Evolutionary conservation across 768 basidiomycete species (phyloP), one percentile per base, ranked within the genome.

Genomic region (Termitomyces sp.): DNA sequence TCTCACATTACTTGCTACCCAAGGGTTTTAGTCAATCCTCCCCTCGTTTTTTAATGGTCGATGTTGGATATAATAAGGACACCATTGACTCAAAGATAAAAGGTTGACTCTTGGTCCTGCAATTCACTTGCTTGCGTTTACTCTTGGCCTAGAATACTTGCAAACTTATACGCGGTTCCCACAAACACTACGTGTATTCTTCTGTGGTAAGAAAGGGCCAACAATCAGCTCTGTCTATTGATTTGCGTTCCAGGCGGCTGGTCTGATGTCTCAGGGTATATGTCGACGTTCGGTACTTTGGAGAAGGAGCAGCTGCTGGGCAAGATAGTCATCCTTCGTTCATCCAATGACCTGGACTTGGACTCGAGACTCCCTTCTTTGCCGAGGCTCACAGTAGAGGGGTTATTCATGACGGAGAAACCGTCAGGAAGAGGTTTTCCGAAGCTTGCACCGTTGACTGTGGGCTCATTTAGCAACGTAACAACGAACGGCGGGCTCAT

Each of bases 21-120:
- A 47, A 82, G 78, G 86, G 90, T 43, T 89, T 92, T 62, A 87
- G 84, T 58, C 84, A 88, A 66, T 78, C 86, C 7, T 88, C 87
- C 26, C 84, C 87, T 14, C 80, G 88, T 44, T 91, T 91, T 70
- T 73, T 76, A 35, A 68, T 85, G 60, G 79, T 89, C 53, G 90
- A 92, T 67, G 85, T 85, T 47, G 88, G 88, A 26, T 76, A 77
- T 54, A 77, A 78, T 55, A 83, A 80, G 60, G 87, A 88, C 46
- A 77, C 78, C 30, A 74, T 79, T 5, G 85, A 85, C 66, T 72
- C 76, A 24, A 92, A 91, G 70, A 84, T 92, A 57, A 82, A 81
- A 76, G 90, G 90, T 88, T 44, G 5, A 32, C 52, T 56, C 10
- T 32, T 46, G 40, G 33, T 57, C 40, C n/a, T 11, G 14, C n/a